Conservation (phyloP, 1,139 yeast species). For the Taphrina confusa region DNA sequence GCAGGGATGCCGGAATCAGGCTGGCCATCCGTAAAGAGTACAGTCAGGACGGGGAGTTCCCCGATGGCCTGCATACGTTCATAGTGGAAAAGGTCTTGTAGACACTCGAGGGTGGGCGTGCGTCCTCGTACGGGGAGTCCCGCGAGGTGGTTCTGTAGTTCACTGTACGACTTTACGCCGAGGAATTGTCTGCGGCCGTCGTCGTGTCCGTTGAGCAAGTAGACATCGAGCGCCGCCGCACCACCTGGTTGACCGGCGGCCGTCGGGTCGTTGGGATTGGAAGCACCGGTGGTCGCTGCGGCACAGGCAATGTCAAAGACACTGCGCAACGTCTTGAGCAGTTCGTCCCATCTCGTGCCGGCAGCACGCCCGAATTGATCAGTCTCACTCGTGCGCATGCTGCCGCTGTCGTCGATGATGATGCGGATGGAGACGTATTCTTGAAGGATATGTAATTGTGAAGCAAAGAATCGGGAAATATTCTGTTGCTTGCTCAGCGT, state of each 20-base stretch:
- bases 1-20: constrained; percentile 31
- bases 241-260: constrained; percentile 10
- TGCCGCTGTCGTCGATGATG: constrained; percentile 31
- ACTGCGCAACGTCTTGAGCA: constrained; percentile 19
- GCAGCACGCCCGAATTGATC: constrained; percentile 19
- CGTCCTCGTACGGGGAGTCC: constrained; percentile 27
- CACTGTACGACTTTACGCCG: constrained; percentile 9
- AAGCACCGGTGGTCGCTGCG: constrained; percentile 15
- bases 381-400: constrained; percentile 32
- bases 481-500: constrained; percentile 18
- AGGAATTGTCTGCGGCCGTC: constrained; percentile 33
- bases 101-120: constrained; percentile 27
- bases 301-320: constrained; percentile 33
- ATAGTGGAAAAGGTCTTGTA: constrained; percentile 24
- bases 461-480: constrained; percentile 32
- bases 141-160: constrained; percentile 19
- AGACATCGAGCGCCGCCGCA: constrained; percentile 21
- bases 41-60: constrained; percentile 25
- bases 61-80: constrained; percentile 25
- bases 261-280: constrained; percentile 17
- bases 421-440: constrained; percentile 24
- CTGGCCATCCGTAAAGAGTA: constrained; percentile 32
- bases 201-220: constrained; percentile 23
- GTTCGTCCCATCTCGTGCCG: constrained; percentile 31
- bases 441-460: constrained; percentile 27